These are phyloP conservation scores for Emericellopsis terricola DNA, from an alignment of 495 filamentous ascomycete genomes.

Conservation along the genomic window DNA sequence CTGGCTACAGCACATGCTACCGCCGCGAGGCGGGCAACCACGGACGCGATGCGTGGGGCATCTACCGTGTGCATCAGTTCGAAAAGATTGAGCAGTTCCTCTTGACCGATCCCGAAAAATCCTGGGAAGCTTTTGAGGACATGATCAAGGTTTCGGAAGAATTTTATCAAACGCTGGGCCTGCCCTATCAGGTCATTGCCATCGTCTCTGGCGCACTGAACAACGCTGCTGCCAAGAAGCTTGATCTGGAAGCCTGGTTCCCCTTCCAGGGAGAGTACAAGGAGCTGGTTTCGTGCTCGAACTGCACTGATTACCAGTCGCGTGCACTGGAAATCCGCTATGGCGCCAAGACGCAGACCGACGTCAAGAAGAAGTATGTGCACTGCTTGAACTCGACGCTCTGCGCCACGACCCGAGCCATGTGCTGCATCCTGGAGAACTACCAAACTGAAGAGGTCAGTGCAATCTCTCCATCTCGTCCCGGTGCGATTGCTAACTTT, in stretches of 20 bases:
- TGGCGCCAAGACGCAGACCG: constrained; percentile 60
- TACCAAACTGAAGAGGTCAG: constrained; percentile 75
- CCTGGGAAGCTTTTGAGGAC: constrained; percentile 79
- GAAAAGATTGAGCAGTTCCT: constrained; percentile 97
- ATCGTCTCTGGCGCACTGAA: constrained; percentile 93
- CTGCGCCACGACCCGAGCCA: constrained; percentile 79
- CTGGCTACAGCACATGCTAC: constrained; percentile 88
- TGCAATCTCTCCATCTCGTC: not conserved
- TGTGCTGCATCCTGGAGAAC: constrained; percentile 93
- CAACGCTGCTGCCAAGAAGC: constrained; percentile 88
- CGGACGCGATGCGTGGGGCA: constrained; percentile 93
- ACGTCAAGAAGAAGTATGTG: constrained; percentile 78
- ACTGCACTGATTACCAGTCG: constrained; percentile 92
- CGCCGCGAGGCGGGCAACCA: constrained; percentile 85
- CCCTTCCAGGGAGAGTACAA: constrained; percentile 95
- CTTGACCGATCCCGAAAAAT: constrained; percentile 83
- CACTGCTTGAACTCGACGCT: constrained; percentile 87
- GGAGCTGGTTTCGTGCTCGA: constrained; percentile 87
- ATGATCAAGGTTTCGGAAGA: constrained; percentile 87
- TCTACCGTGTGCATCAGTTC: constrained; percentile 97
- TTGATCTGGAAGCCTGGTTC: constrained; percentile 94
- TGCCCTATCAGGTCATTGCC: constrained; percentile 78
- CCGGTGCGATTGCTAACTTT: not conserved
- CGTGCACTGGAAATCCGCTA: constrained; percentile 74
- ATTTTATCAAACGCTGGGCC: constrained; percentile 76